Base-by-base conservation (phyloP, 2,329 filamentous ascomycete genomes). In the Cercospora brassicicola region DNA sequence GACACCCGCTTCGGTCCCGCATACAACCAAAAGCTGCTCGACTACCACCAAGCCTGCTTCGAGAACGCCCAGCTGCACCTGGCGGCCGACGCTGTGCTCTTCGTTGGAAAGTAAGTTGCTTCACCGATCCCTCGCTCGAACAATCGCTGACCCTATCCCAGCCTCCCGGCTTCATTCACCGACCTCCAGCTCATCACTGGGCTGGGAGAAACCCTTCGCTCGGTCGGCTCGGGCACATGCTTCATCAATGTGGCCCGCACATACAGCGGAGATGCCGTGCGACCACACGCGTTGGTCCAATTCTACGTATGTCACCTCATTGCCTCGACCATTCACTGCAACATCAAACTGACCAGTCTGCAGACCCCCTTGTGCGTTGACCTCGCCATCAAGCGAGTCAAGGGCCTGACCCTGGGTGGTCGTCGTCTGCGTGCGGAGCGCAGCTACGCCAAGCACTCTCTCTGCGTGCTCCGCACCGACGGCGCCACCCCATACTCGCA, bases 1-100 rank as follows among this genome's bases (percentile, higher is more conserved):
- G 30, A 57, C 55, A 57, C 55, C 15, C 55, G 55, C 55, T 57
- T 57, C 55, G 55, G 55, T 33, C 55, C 55, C 30, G 55, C 55
- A 23, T 57, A 15, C 55, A 57, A 57, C 55, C 28, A 57, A 31
- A 36, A 31, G 28, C 55, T 57, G 15, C 55, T 57, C 55, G 31
- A 57, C 28, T 36, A 57, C 55, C 55, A 57, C 28, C 28, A 18
- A 15, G 28, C 28, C 8, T 57, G 55, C 55, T 57, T 36, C 31
- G 55, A 57, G 55, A 31, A 57, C 55, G 55, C 55, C 15, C 55
- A 57, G 55, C 28, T 20, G 28, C 55, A 57, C 55, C 28, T 57
- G 15, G 28, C 28, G 7, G 55, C 55, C 55, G 55, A 57, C 31
- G 55, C 55, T 28, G 55, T 57, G 15, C 55, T 57, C 28, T 57